Evolutionary conservation across 495 filamentous ascomycete species (phyloP), one percentile per base, ranked within the genome.

Genomic region (Penicillium diatomitis): DNA sequence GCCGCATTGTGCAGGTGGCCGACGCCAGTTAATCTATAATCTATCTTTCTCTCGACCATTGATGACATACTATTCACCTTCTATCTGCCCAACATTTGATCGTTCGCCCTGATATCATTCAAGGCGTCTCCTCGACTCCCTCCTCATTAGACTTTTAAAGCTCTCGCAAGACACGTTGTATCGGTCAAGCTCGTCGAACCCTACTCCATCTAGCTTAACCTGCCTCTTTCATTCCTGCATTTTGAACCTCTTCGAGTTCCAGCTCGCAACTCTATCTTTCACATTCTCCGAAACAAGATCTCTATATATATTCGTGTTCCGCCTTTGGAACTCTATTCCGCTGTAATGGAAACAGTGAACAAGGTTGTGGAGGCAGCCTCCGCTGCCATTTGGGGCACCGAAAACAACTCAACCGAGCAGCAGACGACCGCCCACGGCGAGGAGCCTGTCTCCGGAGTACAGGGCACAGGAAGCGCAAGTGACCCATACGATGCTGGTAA

Each of bases 401-500:
- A 69, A n/a, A 28, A 48, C 9, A 44, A 55, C 9, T 8, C 47
- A 6, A 42, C 48, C 2, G 20, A 48, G 32, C 48, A 51, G 12
- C 51, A 58, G 32, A 33, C 39, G 8, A 39, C 42, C 11, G 50
- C 56, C 36, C 57, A 63, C n/a, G 57, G 64, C 40, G 65, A 69
- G 27, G 70, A 74, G 40, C 71, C 71, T 8, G 48, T 72, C 8
- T 61, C 71, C n/a, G 68, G 71, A 9, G 51, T 72, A 9, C 64
- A 71, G 46, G 69, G 70, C 31, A 61, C 56, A 48, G 70, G 67
- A 38, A 51, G 41, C 7, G 49, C 39, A 11, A 68, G 57, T 11
- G 69, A 75, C 47, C 71, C 71, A 4, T 75, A 71, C 38, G 70
- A 73, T 49, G 68, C 58, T 34, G 71, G 69, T 31, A 72, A 71